Evolutionary conservation across 495 filamentous ascomycete genomes (phyloP).

Genomic region (Hyaloscypha finlandica): DNA sequence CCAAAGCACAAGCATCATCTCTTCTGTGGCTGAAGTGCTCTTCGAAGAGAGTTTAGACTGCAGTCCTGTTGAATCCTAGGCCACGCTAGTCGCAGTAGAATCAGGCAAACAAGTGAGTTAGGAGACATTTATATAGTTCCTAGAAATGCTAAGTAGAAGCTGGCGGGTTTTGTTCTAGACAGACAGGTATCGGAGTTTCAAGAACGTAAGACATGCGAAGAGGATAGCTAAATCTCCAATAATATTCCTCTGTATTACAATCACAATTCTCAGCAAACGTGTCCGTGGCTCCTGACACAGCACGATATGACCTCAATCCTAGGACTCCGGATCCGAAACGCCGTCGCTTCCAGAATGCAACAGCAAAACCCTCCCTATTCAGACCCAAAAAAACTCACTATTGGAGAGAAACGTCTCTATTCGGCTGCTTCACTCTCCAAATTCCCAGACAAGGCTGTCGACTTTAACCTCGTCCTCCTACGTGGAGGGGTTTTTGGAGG

Average conservation of each 20-base stretch:
- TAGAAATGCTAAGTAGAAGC: no score
- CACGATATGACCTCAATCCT: neutral
- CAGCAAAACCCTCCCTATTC: neutral
- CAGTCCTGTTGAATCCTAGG: no score
- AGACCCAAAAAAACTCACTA: neutral
- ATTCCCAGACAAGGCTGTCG: constrained; percentile 18
- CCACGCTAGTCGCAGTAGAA: no score
- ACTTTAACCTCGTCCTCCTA: constrained; percentile 45
- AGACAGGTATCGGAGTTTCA: no score
- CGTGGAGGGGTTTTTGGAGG: constrained; percentile 57
- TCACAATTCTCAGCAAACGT: neutral
- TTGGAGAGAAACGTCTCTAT: neutral
- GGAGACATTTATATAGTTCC: no score
- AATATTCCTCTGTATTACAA: neutral
- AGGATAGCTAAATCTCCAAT: no score
- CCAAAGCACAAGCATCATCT: no score
- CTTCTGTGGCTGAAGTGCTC: no score
- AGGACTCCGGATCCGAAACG: neutral
- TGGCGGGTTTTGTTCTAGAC: no score
- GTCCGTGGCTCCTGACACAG: neutral
- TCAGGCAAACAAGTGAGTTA: no score
- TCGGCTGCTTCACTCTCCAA: constrained; percentile 2
- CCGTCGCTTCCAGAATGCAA: neutral
- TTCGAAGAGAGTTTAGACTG: no score
- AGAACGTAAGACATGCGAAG: no score